phyloP scores from a whole-genome alignment of 257 asterid species.

The Fraxinus americana region DNA sequence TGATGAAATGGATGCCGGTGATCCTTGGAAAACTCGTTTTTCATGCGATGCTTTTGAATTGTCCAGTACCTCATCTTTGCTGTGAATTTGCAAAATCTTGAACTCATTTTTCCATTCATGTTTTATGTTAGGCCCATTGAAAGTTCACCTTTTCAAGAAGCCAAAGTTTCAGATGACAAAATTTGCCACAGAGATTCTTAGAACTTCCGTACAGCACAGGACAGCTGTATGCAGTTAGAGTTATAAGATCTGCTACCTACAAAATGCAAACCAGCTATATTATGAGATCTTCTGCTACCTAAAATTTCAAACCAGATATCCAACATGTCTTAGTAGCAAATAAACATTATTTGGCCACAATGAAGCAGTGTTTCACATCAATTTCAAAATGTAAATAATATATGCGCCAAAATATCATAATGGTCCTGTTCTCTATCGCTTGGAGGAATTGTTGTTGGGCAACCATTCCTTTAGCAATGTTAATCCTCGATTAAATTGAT shows the following conservation, averaged over 20 bases:
- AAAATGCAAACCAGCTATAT: background rate
- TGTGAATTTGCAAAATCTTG: slow-evolving; percentile 4
- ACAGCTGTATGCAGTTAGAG: slow-evolving; percentile 11
- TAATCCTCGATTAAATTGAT: background rate
- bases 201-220: slow-evolving; percentile 23
- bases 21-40: slow-evolving; percentile 5
- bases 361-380: background rate
- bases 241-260: slow-evolving; percentile 21
- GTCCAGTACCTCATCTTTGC: slow-evolving; percentile 14
- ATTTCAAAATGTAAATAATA: background rate
- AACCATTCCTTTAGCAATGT: background rate
- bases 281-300: no score
- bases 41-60: slow-evolving; percentile 16
- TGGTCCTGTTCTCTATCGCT: background rate
- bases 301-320: background rate
- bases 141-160: slow-evolving; percentile 22
- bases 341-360: background rate
- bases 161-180: slow-evolving; percentile 23
- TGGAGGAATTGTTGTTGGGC: background rate
- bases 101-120: slow-evolving; percentile 17
- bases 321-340: background rate
- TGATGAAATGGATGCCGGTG: background rate
- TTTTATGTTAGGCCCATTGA: background rate
- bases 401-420: background rate
- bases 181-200: slow-evolving; percentile 26